Evolutionary conservation across 2,329 filamentous ascomycete genomes (phyloP), one percentile per base, ranked within the genome.

Genomic region (Trichoderma afroharzianum): DNA sequence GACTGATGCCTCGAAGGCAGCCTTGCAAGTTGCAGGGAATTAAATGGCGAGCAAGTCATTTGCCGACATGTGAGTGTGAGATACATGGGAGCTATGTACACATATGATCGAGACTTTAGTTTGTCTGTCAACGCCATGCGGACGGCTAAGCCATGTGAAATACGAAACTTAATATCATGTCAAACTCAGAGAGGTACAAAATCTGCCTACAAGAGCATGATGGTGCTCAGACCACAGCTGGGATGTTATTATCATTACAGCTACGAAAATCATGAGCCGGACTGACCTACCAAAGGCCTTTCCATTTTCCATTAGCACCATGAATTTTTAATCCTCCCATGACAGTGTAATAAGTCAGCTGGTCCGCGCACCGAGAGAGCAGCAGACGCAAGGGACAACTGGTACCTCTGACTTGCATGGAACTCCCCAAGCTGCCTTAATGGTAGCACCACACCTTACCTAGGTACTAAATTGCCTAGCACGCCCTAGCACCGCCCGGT

Each of bases 311-410:
- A 39, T 39, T 39, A 47, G 43, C 43, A 39, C 61, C 57, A 53
- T 53, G 11, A 24, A 24, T 14, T 53, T 53, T 33, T 30, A 53
- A 33, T 15, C 36, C 26, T 59, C 64, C 28, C 55, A 59, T 68
- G 64, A 68, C 64, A 53, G 33, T 59, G 15, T 12, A 53, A 24
- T n/a, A 59, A 71, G 68, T 71, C 68, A 66, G 59, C 68, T 63
- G 61, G 68, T 58, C 26, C 32, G 61, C 28, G 43, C 50, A 61
- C 47, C 68, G 14, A n/a, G n/a, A 50, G 61, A 64, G 59, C 53
- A 64, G 8, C 53, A 63, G 43, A 55, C 30, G 21, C 63, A 39
- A 66, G 63, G 63, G n/a, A 55, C 30, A 28, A 5, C 43, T 21
- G 43, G 43, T 50, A 50, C 43, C 43, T 50, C 39, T 43, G n/a